Conservation (phyloP, 257 asterid species). For the Gentiana dahurica region DNA sequence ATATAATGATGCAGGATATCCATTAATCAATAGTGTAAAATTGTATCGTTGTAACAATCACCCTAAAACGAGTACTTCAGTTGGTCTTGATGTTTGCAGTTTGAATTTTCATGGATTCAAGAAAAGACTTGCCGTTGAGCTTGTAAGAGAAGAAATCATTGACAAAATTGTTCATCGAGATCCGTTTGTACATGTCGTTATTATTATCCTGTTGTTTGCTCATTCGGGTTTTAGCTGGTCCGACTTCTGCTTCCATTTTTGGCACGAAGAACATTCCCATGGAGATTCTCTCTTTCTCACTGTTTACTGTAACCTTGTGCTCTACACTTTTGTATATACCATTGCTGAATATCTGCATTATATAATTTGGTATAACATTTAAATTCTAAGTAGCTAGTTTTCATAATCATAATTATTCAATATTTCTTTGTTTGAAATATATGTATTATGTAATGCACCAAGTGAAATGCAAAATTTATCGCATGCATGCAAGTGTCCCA, state of each 20-base stretch:
- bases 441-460: too few relatives aligned
- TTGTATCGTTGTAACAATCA: too few relatives aligned
- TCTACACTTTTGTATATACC: constrained; percentile 58
- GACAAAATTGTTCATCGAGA: constrained; percentile 33
- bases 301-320: constrained; percentile 50
- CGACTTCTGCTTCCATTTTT: constrained; percentile 36
- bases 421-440: too few relatives aligned
- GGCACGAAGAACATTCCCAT: constrained; percentile 60
- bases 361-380: too few relatives aligned
- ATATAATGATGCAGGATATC: too few relatives aligned
- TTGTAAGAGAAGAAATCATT: constrained; percentile 45
- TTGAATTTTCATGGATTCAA: constrained; percentile 32
- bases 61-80: neutral
- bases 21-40: too few relatives aligned
- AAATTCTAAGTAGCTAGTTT: too few relatives aligned
- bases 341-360: constrained; percentile 48
- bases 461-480: too few relatives aligned
- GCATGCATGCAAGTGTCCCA: too few relatives aligned
- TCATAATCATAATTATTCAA: too few relatives aligned
- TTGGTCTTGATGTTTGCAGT: neutral
- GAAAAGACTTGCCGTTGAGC: constrained; percentile 42
- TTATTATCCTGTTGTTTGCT: neutral
- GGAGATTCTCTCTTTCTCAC: constrained; percentile 44
- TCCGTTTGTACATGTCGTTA: constrained; percentile 25
- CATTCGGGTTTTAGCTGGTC: constrained; percentile 31